Evolutionary conservation across 1,284 basidiomycete genomes (phyloP).

Genomic region (Lentinula novae-zelandiae): DNA sequence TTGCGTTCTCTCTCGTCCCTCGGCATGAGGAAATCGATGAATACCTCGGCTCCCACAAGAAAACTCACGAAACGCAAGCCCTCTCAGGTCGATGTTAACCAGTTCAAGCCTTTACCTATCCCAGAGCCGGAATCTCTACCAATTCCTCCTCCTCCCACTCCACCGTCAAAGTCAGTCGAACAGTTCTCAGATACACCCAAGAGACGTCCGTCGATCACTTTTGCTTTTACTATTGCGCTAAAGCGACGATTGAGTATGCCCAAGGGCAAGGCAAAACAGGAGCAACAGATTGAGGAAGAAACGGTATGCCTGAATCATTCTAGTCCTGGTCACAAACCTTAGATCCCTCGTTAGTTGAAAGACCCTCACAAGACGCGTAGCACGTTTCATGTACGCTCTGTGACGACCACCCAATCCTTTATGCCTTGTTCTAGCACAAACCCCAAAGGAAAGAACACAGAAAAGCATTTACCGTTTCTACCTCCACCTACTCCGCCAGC

Average conservation of each 20-base stretch:
- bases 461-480: neutral
- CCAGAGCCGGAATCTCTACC: neutral
- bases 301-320: neutral
- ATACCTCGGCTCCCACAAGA: neutral
- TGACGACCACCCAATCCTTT: neutral
- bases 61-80: conserved; percentile 2
- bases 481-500: conserved; percentile 6
- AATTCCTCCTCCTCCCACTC: conserved; percentile 4
- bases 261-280: conserved; percentile 1
- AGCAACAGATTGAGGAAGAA: neutral
- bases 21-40: neutral
- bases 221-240: conserved; percentile 4
- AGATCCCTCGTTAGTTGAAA: neutral
- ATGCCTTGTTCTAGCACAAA: neutral
- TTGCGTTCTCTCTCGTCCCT: conserved; percentile 2
- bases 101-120: conserved; percentile 2
- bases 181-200: neutral
- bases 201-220: conserved; percentile 1
- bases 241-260: conserved; percentile 3
- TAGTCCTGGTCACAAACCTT: neutral
- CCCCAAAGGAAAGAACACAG: neutral
- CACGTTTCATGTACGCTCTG: neutral
- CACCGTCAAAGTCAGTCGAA: neutral
- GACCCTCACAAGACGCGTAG: neutral
- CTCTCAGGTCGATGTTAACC: neutral